Evolutionary conservation across 305 asterid genomes (phyloP).

Genomic region (Solanum hybrid): DNA sequence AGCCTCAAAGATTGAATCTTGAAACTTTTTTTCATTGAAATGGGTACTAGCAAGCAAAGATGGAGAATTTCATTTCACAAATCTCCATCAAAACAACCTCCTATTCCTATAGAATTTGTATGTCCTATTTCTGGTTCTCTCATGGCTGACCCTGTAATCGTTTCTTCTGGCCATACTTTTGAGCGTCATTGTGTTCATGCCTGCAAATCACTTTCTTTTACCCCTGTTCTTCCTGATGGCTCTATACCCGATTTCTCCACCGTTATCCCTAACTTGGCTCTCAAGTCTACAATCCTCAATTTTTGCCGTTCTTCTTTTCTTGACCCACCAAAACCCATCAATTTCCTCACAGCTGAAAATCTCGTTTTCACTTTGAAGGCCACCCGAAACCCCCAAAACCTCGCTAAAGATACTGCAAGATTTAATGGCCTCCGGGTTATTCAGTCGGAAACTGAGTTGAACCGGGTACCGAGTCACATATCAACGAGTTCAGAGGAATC

Average conservation of each 20-base stretch:
- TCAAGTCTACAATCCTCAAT: constrained; percentile 56
- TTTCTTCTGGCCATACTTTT: constrained; percentile 81
- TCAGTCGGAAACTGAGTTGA: constrained; percentile 8
- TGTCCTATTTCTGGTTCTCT: constrained; percentile 64
- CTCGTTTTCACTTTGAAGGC: constrained; percentile 33
- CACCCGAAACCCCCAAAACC: neutral
- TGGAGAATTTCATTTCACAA: constrained; percentile 66
- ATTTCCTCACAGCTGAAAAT: constrained; percentile 43
- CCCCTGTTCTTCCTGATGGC: constrained; percentile 44
- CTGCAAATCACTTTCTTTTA: constrained; percentile 51
- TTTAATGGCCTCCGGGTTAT: neutral
- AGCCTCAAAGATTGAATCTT: neutral
- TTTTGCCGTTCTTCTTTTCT: constrained; percentile 46
- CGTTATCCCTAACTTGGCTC: constrained; percentile 75
- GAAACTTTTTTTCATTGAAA: constrained; percentile 6
- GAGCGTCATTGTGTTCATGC: constrained; percentile 73
- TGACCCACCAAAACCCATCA: constrained; percentile 49
- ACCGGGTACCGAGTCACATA: constrained; percentile 32
- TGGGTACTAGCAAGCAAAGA: constrained; percentile 67
- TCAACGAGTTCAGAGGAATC: constrained; percentile 61
- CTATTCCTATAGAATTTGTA: constrained; percentile 50
- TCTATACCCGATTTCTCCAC: constrained; percentile 54
- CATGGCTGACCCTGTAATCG: constrained; percentile 91
- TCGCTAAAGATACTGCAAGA: neutral
- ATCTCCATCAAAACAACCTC: constrained; percentile 29